Percentiles rank a stretch among this genome's conserved stretches.
phyloP scores from a whole-genome alignment of 371 early-diverging fungal species.

The Chytridium lagenaria region DNA sequence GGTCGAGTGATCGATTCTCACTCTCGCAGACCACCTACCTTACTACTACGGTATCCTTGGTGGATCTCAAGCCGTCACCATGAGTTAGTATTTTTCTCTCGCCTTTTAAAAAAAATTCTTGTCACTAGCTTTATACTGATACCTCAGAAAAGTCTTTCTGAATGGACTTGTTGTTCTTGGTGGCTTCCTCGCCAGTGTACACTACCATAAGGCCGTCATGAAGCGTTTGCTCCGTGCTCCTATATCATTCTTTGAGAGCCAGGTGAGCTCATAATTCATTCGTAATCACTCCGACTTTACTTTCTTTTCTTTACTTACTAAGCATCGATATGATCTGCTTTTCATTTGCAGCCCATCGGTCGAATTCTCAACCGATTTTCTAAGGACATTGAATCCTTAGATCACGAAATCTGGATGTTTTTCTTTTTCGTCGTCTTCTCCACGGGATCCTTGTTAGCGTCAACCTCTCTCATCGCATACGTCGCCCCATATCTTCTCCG shows the following conservation, averaged over 20 bases:
- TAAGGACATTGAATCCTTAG: slow-evolving; percentile 75
- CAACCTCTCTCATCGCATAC: neutral
- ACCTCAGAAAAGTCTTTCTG: too few relatives aligned
- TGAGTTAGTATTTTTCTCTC: slow-evolving; percentile 6
- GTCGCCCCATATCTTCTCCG: slow-evolving; percentile 13
- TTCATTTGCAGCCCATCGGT: slow-evolving; percentile 68
- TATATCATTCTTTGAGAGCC: slow-evolving; percentile 78
- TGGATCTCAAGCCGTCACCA: slow-evolving; percentile 32
- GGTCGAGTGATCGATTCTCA: slow-evolving; percentile 33
- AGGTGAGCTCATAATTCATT: too few relatives aligned
- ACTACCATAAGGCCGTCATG: slow-evolving; percentile 66
- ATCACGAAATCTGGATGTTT: slow-evolving; percentile 48
- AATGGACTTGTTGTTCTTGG: slow-evolving; percentile 24
- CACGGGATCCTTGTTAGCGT: neutral
- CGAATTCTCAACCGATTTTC: slow-evolving; percentile 74
- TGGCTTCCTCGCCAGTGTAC: slow-evolving; percentile 41
- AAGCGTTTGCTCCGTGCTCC: slow-evolving; percentile 71
- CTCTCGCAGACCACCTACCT: neutral
- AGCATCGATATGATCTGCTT: too few relatives aligned
- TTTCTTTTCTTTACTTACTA: too few relatives aligned
- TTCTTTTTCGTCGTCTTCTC: slow-evolving; percentile 20
- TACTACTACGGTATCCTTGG: slow-evolving; percentile 20
- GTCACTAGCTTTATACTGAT: too few relatives aligned
- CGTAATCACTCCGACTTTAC: too few relatives aligned
- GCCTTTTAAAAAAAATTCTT: too few relatives aligned